Conservation (phyloP, 2,329 filamentous ascomycete species). For the Chaetothyriales sp. region DNA sequence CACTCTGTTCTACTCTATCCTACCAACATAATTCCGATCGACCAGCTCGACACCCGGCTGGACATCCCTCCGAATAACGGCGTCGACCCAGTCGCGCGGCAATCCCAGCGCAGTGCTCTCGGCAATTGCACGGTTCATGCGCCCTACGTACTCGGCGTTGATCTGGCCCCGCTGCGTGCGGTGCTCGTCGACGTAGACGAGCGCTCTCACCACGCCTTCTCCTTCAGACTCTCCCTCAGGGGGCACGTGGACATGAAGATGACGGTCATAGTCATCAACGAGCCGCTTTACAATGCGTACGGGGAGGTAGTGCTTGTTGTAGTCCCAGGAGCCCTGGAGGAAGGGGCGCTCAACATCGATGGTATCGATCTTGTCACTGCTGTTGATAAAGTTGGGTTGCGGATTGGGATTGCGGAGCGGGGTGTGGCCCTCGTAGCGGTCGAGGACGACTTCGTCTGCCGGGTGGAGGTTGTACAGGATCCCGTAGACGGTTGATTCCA, state of each 20-base stretch:
- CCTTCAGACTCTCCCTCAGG: background rate
- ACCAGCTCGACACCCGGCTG: conserved; percentile 10
- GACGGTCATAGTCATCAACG: conserved; percentile 5
- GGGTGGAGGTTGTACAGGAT: conserved; percentile 29
- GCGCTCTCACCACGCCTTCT: conserved; percentile 15
- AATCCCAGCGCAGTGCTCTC: conserved; percentile 25
- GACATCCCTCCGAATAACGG: conserved; percentile 28
- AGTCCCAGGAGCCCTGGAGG: conserved; percentile 16
- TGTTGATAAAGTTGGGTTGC: conserved; percentile 2
- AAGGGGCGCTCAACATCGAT: conserved; percentile 3
- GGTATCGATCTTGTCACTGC: conserved; percentile 1
- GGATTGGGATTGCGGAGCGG: conserved; percentile 12
- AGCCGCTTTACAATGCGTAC: conserved; percentile 15
- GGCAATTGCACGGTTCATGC: conserved; percentile 31
- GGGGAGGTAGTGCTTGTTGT: conserved; percentile 19
- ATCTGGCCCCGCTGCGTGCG: conserved; percentile 23
- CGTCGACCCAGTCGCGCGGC: conserved; percentile 22
- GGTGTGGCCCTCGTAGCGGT: conserved; percentile 26
- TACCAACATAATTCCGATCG: background rate
- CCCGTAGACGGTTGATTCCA: conserved; percentile 24
- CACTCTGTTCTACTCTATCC: background rate
- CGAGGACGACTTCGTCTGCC: conserved; percentile 25
- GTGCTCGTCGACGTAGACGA: conserved; percentile 32
- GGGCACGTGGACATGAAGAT: conserved; percentile 8
- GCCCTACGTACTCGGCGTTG: conserved; percentile 27